Percentiles rank a stretch among this genome's conserved stretches.
These are phyloP conservation scores for Alnus rubra DNA, from an alignment of 306 rosid genomes.

Conservation along the genomic window DNA sequence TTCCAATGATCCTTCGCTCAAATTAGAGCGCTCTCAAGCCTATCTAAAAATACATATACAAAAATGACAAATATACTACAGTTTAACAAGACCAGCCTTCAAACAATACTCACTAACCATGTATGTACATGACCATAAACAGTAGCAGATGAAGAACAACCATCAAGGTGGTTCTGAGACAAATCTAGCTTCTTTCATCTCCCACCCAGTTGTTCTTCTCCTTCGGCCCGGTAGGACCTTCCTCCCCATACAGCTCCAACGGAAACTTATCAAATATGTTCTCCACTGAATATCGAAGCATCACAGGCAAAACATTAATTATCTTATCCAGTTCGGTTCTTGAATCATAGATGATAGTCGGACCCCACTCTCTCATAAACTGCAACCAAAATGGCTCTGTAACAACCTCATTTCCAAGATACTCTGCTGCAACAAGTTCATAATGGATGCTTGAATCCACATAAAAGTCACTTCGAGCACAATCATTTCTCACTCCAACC, in stretches of 20 bases:
- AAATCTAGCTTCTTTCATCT: slow-evolving; percentile 50
- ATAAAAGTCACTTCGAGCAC: slow-evolving; percentile 32
- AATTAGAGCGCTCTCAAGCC: neutral
- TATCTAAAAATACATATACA: neutral
- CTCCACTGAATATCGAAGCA: slow-evolving; percentile 26
- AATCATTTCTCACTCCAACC: slow-evolving; percentile 56
- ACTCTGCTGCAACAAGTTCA: slow-evolving; percentile 51
- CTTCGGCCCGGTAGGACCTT: slow-evolving; percentile 71
- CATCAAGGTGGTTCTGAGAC: neutral
- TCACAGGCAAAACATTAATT: slow-evolving; percentile 35
- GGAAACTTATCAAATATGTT: slow-evolving; percentile 44
- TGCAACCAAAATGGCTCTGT: slow-evolving; percentile 57
- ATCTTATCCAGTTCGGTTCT: slow-evolving; percentile 45
- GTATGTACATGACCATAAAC: slow-evolving; percentile 3
- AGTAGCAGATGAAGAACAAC: neutral
- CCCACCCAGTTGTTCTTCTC: slow-evolving; percentile 66
- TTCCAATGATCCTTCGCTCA: neutral
- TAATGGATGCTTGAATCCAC: slow-evolving; percentile 49
- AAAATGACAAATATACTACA: neutral
- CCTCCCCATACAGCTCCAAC: slow-evolving; percentile 51
- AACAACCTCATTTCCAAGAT: slow-evolving; percentile 44
- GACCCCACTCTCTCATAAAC: slow-evolving; percentile 65
- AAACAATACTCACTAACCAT: slow-evolving; percentile 4
- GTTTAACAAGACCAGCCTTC: neutral
- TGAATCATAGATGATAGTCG: slow-evolving; percentile 49